A percentile compares a stretch with the other conserved stretches of the same genome.
Conservation (phyloP, 1,284 basidiomycete species). For the Porogramme epimiltina region DNA sequence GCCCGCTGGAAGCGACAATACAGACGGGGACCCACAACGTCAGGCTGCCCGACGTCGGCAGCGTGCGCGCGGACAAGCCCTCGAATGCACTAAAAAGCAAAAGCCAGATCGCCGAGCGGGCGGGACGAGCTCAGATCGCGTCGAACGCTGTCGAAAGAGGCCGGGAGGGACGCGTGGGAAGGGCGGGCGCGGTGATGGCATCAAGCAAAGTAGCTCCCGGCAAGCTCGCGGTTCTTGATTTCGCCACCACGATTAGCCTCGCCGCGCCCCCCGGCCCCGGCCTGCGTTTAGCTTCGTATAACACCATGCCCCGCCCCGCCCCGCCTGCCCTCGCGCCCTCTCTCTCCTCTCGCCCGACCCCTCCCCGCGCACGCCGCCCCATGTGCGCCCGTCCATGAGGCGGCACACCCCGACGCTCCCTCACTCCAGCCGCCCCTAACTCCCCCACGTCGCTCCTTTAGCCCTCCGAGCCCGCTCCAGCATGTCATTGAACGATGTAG, state of each 20-base stretch:
- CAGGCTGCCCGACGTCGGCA: too few species aligned
- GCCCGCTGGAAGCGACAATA: too few species aligned
- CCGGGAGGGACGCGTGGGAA: not conserved
- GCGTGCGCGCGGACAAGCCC: too few species aligned
- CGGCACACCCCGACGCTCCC: not conserved
- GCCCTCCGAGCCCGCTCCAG: not conserved
- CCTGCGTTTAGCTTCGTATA: not conserved
- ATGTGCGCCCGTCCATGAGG: conserved; percentile 6
- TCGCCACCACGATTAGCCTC: not conserved
- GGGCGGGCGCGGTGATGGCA: not conserved
- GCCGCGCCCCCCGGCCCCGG: not conserved
- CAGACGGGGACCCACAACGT: too few species aligned
- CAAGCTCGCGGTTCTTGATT: not conserved
- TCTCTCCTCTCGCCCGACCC: conserved; percentile 3
- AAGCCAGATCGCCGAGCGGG: too few species aligned
- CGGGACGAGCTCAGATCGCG: too few species aligned
- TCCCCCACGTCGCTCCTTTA: conserved; percentile 3
- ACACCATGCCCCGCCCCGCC: not conserved
- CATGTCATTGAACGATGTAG: conserved; percentile 13
- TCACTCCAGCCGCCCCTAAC: not conserved
- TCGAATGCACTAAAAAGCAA: too few species aligned
- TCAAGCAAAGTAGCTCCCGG: not conserved
- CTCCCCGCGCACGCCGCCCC: conserved; percentile 8
- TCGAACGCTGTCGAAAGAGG: not conserved
- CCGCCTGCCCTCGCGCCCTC: not conserved